A percentile compares a stretch with the other conserved stretches of the same genome.
These are phyloP conservation scores for Hortiboletus flavorubellus DNA, from an alignment of 768 basidiomycete species.

Conservation along the genomic window DNA sequence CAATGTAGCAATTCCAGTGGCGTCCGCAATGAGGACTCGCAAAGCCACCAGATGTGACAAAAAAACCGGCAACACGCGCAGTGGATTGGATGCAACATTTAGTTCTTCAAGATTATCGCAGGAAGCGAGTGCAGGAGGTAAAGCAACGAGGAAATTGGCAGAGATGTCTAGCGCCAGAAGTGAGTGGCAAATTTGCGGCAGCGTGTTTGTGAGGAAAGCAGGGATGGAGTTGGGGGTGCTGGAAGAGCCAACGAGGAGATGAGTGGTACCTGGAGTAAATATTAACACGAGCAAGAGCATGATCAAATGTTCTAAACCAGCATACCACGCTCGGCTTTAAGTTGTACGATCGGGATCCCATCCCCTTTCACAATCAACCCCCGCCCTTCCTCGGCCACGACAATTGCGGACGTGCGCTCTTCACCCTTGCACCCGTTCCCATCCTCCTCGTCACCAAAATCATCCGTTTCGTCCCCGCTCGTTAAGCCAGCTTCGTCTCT, in stretches of 20 bases:
- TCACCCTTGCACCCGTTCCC: constrained; percentile 52
- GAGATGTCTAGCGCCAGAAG: constrained; percentile 94
- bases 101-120: constrained; percentile 88
- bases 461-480: constrained; percentile 52
- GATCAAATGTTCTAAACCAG: background rate
- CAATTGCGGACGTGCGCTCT: constrained; percentile 71
- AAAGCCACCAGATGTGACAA: constrained; percentile 72
- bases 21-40: constrained; percentile 89
- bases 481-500: constrained; percentile 60
- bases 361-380: constrained; percentile 79
- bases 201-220: constrained; percentile 60
- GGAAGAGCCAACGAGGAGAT: constrained; percentile 85
- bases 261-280: constrained; percentile 71
- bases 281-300: background rate
- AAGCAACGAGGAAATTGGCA: constrained; percentile 75
- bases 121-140: constrained; percentile 79
- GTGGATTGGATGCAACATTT: constrained; percentile 87
- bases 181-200: constrained; percentile 72
- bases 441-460: constrained; percentile 50
- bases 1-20: constrained; percentile 74
- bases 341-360: constrained; percentile 53
- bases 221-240: constrained; percentile 75
- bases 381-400: constrained; percentile 80
- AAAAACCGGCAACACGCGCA: constrained; percentile 90
- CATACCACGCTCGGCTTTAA: constrained; percentile 74